These are phyloP conservation scores for Thalassiosira mediterranea DNA, from an alignment of 352 stramenopile genomes.

Conservation along the genomic window DNA sequence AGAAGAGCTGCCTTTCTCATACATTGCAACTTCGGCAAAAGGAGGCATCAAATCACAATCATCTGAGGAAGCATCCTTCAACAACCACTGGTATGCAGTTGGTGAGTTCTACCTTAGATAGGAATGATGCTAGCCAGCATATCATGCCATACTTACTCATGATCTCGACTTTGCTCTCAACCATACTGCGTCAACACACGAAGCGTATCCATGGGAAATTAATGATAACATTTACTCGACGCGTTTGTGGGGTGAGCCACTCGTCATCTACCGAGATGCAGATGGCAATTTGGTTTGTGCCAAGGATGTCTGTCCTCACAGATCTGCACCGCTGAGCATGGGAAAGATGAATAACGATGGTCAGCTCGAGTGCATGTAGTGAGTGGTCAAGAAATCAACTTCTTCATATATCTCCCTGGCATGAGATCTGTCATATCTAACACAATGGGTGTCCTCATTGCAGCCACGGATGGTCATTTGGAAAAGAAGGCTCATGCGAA, in stretches of 20 bases:
- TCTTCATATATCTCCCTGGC: too few relatives aligned
- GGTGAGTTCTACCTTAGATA: too few relatives aligned
- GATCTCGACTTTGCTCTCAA: too few relatives aligned
- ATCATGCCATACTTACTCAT: too few relatives aligned
- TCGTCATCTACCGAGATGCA: slow-evolving; percentile 62
- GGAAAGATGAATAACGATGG: slow-evolving; percentile 65
- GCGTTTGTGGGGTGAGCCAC: slow-evolving; percentile 62
- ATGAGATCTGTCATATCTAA: too few relatives aligned
- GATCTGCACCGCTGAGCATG: slow-evolving; percentile 79
- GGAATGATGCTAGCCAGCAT: too few relatives aligned
- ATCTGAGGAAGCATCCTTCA: slow-evolving; percentile 12
- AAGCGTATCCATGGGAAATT: slow-evolving; percentile 52
- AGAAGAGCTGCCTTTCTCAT: slow-evolving; percentile 27
- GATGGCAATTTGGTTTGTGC: slow-evolving; percentile 38
- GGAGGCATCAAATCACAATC: neutral
- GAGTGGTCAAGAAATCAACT: slow-evolving; percentile 4
- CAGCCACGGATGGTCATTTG: slow-evolving; percentile 82
- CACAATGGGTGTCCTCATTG: too few relatives aligned
- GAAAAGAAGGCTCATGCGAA: slow-evolving; percentile 47
- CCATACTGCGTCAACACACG: too few relatives aligned
- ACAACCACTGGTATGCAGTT: slow-evolving; percentile 56
- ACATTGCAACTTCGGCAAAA: slow-evolving; percentile 15
- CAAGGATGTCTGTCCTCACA: slow-evolving; percentile 77
- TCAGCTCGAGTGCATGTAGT: slow-evolving; percentile 58
- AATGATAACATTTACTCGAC: slow-evolving; percentile 51